Conservation (phyloP, 2,329 filamentous ascomycete genomes). For the Neofusicoccum cordaticola region DNA sequence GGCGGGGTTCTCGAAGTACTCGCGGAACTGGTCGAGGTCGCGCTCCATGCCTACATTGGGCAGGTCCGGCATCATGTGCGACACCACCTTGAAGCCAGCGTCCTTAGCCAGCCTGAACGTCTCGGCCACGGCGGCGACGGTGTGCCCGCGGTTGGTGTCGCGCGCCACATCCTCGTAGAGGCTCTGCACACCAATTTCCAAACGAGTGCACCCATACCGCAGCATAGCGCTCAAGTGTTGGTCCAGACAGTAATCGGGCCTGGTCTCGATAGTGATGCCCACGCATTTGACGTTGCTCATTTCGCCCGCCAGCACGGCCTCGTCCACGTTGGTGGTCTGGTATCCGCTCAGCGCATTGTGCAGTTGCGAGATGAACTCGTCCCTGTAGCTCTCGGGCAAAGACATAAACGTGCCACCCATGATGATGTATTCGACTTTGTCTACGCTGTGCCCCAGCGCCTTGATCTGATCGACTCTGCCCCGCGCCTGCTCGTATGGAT, state of each 20-base stretch:
- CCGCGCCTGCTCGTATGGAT: conserved; percentile 95
- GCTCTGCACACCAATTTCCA: conserved; percentile 94
- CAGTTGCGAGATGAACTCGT: conserved; percentile 90
- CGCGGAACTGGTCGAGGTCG: conserved; percentile 92
- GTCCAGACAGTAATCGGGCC: conserved; percentile 94
- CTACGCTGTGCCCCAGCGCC: conserved; percentile 89
- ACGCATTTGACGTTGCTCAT: conserved; percentile 98
- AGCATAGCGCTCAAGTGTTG: conserved; percentile 96
- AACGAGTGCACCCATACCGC: conserved; percentile 90
- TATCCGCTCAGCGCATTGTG: conserved; percentile 97
- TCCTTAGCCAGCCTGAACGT: conserved; percentile 98
- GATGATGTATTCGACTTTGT: conserved; percentile 99
- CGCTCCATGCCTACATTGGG: conserved; percentile 98
- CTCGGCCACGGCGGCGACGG: conserved; percentile 89
- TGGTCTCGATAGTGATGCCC: conserved; percentile 95
- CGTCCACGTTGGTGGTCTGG: conserved; percentile 89
- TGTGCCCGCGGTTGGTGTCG: conserved; percentile 95
- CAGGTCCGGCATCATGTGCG: conserved; percentile 99
- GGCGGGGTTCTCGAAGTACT: conserved; percentile 95
- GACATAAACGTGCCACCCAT: conserved; percentile 99
- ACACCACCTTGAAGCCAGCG: conserved; percentile 97
- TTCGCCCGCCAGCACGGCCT: conserved; percentile 89
- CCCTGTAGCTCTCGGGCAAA: conserved; percentile 79
- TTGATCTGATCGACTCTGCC: conserved; percentile 96
- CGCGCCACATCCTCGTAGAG: conserved; percentile 98